Base-by-base conservation (phyloP, 257 asterid genomes). In the Handroanthus guayacan region DNA sequence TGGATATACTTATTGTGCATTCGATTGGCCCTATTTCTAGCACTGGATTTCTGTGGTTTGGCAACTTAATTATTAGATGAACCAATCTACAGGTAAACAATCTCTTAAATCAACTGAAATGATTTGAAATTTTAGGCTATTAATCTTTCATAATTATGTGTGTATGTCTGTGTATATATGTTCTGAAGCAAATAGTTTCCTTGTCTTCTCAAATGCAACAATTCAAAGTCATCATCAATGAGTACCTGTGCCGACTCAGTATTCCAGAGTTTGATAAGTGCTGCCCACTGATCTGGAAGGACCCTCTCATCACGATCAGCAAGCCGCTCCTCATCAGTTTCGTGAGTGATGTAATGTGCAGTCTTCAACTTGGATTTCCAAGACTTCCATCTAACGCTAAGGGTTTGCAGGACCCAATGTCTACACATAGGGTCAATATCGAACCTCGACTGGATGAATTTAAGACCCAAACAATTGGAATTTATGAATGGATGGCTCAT, bases 251-350 rank as follows among this genome's bases (percentile, higher is more conserved):
- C 81, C 20, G 52, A 38, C 58, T 84, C 85, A 3, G 88, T 71
- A 47, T 67, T 82, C 88, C 88, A 84, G 64, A 81, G 81, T 13
- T 71, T 75, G 43, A 84, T 72, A 69, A 84, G 88, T 51, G 57
- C 71, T 55, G 72, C 78, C 88, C 88, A 84, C 67, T 84, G 88
- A 66, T 84, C 85, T 18, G 88, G 85, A 71, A 75, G 85, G 79
- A 84, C 85, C 72, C 88, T 75, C 55, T 75, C 84, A 67, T 84
- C 84, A 55, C 83, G 70, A 79, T 81, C 82, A 75, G 88, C 88
- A 65, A 81, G 78, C 58, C 83, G 61, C 67, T 81, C 84, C 75
- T 78, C 85, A 78, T 81, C 78, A 61, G 82, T 81, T 68, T 83
- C 67, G 72, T 72, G 85, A 71, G 78, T 67, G 71, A 61, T 43